Evolutionary conservation across 768 basidiomycete genomes (phyloP), one percentile per base, ranked within the genome.

Genomic region (Chiua virens): DNA sequence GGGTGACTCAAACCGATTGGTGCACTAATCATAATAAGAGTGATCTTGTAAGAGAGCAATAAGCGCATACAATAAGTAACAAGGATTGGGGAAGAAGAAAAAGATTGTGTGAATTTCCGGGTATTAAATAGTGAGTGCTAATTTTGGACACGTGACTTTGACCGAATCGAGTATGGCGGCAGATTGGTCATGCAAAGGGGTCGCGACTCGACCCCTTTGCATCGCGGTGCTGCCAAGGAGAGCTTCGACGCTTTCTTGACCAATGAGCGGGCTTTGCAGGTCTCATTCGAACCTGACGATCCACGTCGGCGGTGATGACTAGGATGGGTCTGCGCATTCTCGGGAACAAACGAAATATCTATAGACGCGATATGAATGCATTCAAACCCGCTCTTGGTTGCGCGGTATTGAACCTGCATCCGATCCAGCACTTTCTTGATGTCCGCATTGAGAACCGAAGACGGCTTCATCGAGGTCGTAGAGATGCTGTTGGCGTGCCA

Each of bases 301-400:
- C 74, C 65, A 34, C 75, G 73, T 37, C 77, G 74, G 52, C 68
- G 72, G 46, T 77, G 75, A 21, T 70, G 62, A 34, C 65, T 68
- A 40, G 60, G 63, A 11, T 64, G 64, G 2, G 65, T 56, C 14
- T 63, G 62, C 67, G 74, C 49, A 71, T 59, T 56, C 55, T 64
- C 67, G 10, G 82, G 79, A 13, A 96, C 77, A 14, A 91, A 87
- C 4, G 87, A 78, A 10, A 98, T 71, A 65, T 97, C 94, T 68
- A 98, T 98, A 25, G 92, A 94, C 0, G 96, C 97, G 27, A 90
- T 71, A 67, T 99, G 93, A 21, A 96, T 89, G 72, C 97, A 99
- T 68, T 99, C 96, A 67, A 92, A 98, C 3, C 96, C 97, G 50
- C 83, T 77, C 71, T 86, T 90, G 58, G 82, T 92, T 67, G 93